A percentile compares a stretch with the other conserved stretches of the same genome.
Evolutionary conservation across 139 green algal species (phyloP).

Genomic region (Diplosphaera chodatii): DNA sequence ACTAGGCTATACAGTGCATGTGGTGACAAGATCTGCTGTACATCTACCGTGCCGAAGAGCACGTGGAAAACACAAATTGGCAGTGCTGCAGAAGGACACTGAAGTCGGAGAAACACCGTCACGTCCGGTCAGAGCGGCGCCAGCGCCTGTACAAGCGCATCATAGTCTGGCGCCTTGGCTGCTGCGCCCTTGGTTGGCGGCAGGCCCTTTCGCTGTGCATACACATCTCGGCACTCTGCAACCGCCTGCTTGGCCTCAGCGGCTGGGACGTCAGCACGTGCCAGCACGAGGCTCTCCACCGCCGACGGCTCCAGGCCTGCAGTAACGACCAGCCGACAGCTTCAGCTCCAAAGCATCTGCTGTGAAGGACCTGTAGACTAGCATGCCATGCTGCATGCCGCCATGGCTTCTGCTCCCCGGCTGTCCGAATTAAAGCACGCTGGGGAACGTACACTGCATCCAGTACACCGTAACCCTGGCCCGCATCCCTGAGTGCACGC

Average conservation of each 20-base stretch:
- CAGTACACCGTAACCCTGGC: no score
- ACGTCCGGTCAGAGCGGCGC: neutral
- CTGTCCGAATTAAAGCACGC: neutral
- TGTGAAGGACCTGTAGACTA: no score
- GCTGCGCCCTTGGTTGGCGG: conserved; percentile 10
- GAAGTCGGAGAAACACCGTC: no score
- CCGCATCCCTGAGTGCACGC: no score
- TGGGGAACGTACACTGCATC: neutral
- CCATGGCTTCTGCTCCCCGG: no score
- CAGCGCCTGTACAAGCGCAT: neutral
- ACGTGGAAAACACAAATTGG: no score
- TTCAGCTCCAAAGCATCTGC: no score
- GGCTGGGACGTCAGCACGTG: conserved; percentile 35
- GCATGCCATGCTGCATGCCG: no score
- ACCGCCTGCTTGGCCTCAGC: conserved; percentile 35
- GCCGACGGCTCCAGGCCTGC: conserved; percentile 33
- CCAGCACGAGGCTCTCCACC: conserved; percentile 31
- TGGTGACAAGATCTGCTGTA: no score
- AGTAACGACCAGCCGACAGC: neutral
- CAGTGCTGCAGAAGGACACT: no score
- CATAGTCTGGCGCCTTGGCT: neutral
- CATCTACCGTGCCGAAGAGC: no score
- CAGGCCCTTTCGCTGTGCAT: conserved; percentile 5
- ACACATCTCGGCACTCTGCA: conserved; percentile 43
- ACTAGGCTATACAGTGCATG: no score